A percentile compares a stretch with the other conserved stretches of the same genome.
Evolutionary conservation across 352 stramenopile genomes (phyloP).

Genomic region (Phytophthora colocasiae): DNA sequence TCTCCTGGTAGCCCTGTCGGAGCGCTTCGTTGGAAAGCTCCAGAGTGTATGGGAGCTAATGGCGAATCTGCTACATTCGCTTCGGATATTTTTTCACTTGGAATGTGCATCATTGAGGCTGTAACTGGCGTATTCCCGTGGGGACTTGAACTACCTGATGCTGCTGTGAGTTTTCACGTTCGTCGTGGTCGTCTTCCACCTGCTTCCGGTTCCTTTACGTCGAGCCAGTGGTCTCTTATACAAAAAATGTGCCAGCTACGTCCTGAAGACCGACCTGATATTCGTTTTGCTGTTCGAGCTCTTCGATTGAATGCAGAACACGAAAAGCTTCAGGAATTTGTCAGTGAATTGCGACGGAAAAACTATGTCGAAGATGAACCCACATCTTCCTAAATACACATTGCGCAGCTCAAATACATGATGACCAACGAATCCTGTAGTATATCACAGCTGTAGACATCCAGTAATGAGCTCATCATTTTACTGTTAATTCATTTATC

Average conservation of each 20-base stretch:
- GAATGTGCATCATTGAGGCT: conserved; percentile 35
- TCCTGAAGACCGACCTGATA: conserved; percentile 16
- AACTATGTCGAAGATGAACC: not conserved
- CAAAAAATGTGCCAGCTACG: conserved; percentile 24
- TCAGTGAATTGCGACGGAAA: not conserved
- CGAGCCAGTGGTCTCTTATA: conserved; percentile 29
- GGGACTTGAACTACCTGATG: conserved; percentile 20
- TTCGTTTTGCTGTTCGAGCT: conserved; percentile 15
- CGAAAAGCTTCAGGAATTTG: conserved; percentile 5
- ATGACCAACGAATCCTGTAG: too few species aligned
- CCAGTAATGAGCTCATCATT: too few species aligned
- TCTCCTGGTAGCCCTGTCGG: conserved; percentile 17
- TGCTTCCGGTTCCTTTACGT: conserved; percentile 4
- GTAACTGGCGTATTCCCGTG: conserved; percentile 21
- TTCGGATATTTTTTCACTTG: conserved; percentile 1
- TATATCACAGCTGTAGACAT: too few species aligned
- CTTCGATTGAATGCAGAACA: conserved; percentile 15
- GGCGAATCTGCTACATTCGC: not conserved
- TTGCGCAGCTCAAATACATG: too few species aligned
- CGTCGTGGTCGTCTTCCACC: conserved; percentile 9
- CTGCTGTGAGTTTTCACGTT: conserved; percentile 18
- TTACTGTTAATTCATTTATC: too few species aligned
- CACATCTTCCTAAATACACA: not conserved
- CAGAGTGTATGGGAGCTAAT: not conserved
- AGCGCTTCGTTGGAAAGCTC: conserved; percentile 2